These are phyloP conservation scores for Curvularia verruculosa DNA, from an alignment of 2,329 filamentous ascomycete species.

Conservation along the genomic window DNA sequence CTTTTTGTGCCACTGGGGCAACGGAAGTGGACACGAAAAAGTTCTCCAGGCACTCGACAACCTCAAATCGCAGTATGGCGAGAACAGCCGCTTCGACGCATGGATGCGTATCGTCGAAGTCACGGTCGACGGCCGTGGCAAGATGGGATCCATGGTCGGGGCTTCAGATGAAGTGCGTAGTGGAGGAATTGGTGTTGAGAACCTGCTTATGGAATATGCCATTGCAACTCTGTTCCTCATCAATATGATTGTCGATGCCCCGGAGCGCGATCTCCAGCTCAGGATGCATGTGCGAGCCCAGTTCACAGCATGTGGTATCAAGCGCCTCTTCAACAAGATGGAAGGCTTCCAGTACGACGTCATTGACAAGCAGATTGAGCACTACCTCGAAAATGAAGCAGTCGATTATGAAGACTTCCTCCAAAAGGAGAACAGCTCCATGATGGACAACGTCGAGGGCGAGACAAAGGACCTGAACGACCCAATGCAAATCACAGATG, in stretches of 20 bases:
- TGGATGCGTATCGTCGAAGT: slow-evolving; percentile 99
- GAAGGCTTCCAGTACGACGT: slow-evolving; percentile 97
- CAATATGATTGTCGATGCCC: slow-evolving; percentile 95
- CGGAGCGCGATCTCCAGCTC: slow-evolving; percentile 85
- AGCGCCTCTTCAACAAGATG: slow-evolving; percentile 94
- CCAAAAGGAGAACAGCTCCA: slow-evolving; percentile 86
- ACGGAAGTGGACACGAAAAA: slow-evolving; percentile 86
- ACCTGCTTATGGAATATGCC: slow-evolving; percentile 97
- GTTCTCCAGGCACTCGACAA: slow-evolving; percentile 92
- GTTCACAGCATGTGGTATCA: slow-evolving; percentile 94
- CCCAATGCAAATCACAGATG: slow-evolving; percentile 90
- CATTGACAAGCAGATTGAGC: slow-evolving; percentile 97
- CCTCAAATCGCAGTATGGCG: slow-evolving; percentile 84
- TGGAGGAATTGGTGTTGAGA: slow-evolving; percentile 98
- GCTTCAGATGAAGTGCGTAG: slow-evolving; percentile 95
- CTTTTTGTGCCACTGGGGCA: slow-evolving; percentile 93
- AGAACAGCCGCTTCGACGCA: slow-evolving; percentile 94
- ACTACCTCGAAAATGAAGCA: slow-evolving; percentile 89
- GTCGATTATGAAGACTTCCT: slow-evolving; percentile 98
- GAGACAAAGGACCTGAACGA: slow-evolving; percentile 93
- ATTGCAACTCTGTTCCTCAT: slow-evolving; percentile 92
- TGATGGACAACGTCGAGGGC: slow-evolving; percentile 84
- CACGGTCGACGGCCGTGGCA: slow-evolving; percentile 93
- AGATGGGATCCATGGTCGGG: slow-evolving; percentile 97
- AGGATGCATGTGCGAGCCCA: slow-evolving; percentile 94